phyloP scores from a whole-genome alignment of 148 eudicot species.

The Rhododendron molle region DNA sequence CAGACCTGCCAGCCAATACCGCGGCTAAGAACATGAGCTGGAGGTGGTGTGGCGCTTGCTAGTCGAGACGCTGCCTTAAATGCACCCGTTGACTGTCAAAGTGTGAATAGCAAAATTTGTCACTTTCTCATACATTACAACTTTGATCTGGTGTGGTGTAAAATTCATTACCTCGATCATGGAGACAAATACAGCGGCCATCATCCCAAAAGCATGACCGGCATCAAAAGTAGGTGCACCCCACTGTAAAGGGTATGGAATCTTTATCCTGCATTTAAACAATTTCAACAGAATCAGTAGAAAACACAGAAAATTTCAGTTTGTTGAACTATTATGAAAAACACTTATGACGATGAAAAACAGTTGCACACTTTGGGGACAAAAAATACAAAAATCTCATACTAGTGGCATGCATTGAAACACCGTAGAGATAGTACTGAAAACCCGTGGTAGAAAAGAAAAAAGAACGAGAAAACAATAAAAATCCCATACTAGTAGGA shows the following conservation, averaged over 20 bases:
- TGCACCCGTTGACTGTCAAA: slow-evolving; percentile 86
- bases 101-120: neutral
- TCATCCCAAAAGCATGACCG: slow-evolving; percentile 96
- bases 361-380: neutral
- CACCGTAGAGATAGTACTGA: neutral
- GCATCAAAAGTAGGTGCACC: slow-evolving; percentile 96
- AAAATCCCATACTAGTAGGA: neutral
- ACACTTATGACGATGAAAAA: neutral
- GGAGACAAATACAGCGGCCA: slow-evolving; percentile 96
- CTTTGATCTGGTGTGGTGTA: neutral
- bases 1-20: slow-evolving; percentile 99
- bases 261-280: slow-evolving; percentile 67
- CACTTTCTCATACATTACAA: neutral
- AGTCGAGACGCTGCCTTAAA: slow-evolving; percentile 93
- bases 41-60: slow-evolving; percentile 99
- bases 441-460: neutral
- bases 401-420: neutral
- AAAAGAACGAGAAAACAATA: neutral
- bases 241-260: slow-evolving; percentile 98
- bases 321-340: neutral
- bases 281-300: neutral
- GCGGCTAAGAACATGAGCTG: slow-evolving; percentile 95
- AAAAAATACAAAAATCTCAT: neutral
- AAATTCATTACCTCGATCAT: slow-evolving; percentile 62
- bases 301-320: neutral